These are phyloP conservation scores for Trichosporon faecale DNA, from an alignment of 1,284 basidiomycete genomes.

Conservation along the genomic window DNA sequence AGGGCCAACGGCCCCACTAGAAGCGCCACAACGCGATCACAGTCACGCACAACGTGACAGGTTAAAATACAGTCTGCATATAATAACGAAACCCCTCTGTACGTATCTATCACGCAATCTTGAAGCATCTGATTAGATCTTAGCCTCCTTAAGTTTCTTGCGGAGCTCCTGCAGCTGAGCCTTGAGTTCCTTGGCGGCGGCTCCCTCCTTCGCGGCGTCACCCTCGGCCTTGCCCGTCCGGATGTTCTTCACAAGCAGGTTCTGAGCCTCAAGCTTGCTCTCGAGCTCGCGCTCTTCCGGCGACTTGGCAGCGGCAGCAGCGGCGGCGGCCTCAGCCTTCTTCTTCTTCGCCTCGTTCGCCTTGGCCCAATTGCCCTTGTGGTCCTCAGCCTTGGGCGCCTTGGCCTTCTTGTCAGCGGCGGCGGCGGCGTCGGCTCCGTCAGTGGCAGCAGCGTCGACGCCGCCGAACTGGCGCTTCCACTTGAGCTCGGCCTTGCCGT, in stretches of 20 bases:
- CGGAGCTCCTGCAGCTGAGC: constrained; percentile 60
- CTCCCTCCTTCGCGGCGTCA: constrained; percentile 55
- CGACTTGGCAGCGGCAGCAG: constrained; percentile 44
- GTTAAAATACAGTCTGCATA: constrained; percentile 7
- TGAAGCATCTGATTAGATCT: constrained; percentile 16
- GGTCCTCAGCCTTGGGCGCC: constrained; percentile 38
- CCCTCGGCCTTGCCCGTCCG: constrained; percentile 63
- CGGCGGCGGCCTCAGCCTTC: constrained; percentile 39
- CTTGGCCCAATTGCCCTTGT: constrained; percentile 36
- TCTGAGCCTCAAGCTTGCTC: constrained; percentile 70
- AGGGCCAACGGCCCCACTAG: not conserved
- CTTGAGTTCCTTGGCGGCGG: constrained; percentile 60
- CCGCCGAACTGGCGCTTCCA: constrained; percentile 84
- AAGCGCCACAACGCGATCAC: not conserved
- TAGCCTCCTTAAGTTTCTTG: constrained; percentile 46
- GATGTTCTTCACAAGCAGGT: constrained; percentile 64
- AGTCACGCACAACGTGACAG: not conserved
- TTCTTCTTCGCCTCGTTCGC: constrained; percentile 37
- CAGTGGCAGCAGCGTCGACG: constrained; percentile 49
- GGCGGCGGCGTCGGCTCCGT: constrained; percentile 33
- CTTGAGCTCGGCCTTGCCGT: constrained; percentile 75
- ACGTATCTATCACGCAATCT: constrained; percentile 8
- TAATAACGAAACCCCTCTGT: constrained; percentile 2
- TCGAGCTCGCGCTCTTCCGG: constrained; percentile 52
- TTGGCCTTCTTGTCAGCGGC: constrained; percentile 32